A percentile compares a stretch with the other conserved stretches of the same genome.
Conservation (phyloP, 176 grass and related monocot genomes). For the Typha latifolia region DNA sequence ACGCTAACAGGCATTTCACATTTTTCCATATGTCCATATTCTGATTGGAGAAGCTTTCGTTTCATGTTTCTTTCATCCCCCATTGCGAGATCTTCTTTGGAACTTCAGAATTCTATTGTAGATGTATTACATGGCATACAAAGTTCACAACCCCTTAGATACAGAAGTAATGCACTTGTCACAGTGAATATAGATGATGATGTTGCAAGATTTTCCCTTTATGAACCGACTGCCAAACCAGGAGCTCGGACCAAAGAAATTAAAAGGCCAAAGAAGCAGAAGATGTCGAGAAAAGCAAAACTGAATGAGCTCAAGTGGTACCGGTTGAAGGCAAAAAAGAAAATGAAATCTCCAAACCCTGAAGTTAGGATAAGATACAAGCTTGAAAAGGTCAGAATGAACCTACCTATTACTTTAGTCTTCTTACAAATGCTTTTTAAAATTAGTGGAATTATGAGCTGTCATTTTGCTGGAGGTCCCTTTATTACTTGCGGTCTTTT, state of each 20-base stretch:
- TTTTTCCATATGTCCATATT: constrained; percentile 9
- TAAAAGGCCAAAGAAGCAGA: constrained; percentile 25
- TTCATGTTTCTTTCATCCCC: neutral
- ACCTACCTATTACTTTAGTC: neutral
- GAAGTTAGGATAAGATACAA: constrained; percentile 83
- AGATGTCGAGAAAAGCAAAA: constrained; percentile 72
- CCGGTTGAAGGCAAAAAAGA: constrained; percentile 74
- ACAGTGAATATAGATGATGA: constrained; percentile 29
- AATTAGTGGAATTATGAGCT: neutral
- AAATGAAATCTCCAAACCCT: constrained; percentile 68
- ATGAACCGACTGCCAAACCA: constrained; percentile 2
- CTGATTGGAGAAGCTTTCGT: neutral
- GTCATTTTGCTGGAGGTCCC: neutral
- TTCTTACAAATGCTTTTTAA: neutral
- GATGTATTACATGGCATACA: neutral
- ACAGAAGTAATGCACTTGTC: constrained; percentile 27
- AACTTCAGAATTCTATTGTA: neutral
- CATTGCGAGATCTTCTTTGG: neutral
- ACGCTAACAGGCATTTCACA: neutral
- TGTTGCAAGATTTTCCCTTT: constrained; percentile 35
- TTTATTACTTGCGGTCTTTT: neutral
- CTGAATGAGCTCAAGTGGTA: constrained; percentile 71
- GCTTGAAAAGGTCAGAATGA: constrained; percentile 32
- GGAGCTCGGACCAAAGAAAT: neutral
- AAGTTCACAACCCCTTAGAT: constrained; percentile 19